A percentile compares a stretch with the other conserved stretches of the same genome.
Conservation (phyloP, 495 filamentous ascomycete species). For the Geoglossum glabrum region DNA sequence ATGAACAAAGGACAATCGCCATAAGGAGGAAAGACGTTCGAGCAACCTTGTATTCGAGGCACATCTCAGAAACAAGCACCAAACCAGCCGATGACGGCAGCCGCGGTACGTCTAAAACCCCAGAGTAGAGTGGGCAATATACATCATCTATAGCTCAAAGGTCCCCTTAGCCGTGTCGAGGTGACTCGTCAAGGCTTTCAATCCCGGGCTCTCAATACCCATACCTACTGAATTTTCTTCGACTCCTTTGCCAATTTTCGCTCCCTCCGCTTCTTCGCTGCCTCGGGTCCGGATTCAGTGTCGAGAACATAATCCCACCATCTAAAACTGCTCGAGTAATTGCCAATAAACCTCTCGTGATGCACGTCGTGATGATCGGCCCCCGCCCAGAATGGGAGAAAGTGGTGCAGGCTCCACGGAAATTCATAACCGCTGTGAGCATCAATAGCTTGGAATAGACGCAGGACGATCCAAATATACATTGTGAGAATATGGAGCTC, state of each 20-base stretch:
- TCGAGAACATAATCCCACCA: constrained; percentile 96
- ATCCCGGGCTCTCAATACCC: no score
- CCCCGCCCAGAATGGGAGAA: constrained; percentile 95
- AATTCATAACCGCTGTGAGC: constrained; percentile 96
- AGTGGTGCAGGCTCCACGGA: constrained; percentile 86
- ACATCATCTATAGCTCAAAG: no score
- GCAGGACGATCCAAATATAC: constrained; percentile 88
- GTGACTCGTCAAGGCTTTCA: no score
- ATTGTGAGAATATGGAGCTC: constrained; percentile 91
- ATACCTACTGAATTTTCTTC: constrained; percentile 43
- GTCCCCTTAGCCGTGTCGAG: no score
- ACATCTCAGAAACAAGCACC: not conserved
- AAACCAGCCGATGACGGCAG: not conserved
- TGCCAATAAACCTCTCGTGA: constrained; percentile 94
- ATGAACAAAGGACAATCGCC: no score
- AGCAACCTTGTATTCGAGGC: not conserved
- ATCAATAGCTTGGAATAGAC: constrained; percentile 94
- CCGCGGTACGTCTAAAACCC: not conserved
- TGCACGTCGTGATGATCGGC: constrained; percentile 92
- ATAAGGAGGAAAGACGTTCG: no score
- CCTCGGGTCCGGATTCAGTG: constrained; percentile 80
- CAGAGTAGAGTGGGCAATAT: not conserved
- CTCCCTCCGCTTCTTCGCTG: constrained; percentile 65
- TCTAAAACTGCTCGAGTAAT: constrained; percentile 92
- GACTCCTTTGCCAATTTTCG: constrained; percentile 42